Conservation (phyloP, 202 grass and related monocot species). For the Setaria viridis region DNA sequence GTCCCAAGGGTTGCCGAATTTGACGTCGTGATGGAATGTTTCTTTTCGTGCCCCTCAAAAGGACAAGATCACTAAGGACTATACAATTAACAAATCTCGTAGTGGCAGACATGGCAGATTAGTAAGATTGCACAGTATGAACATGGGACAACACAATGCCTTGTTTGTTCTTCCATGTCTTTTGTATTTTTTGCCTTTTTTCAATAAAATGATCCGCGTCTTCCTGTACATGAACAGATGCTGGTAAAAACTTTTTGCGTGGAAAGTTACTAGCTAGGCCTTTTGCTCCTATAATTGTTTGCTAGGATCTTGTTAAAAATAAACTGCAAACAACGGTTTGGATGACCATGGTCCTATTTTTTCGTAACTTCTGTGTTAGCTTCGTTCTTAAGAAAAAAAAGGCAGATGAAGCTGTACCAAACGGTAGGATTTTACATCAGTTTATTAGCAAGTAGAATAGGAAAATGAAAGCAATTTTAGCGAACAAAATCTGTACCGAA, state of each 20-base stretch:
- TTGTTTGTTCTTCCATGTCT: background rate
- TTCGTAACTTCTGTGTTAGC: background rate
- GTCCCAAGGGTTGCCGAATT: background rate
- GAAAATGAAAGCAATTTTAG: background rate
- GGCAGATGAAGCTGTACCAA: background rate
- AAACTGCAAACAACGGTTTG: background rate
- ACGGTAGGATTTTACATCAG: background rate
- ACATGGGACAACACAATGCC: conserved; percentile 25
- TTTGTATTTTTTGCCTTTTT: background rate
- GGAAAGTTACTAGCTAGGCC: background rate
- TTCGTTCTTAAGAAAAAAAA: background rate
- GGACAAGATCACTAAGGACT: background rate
- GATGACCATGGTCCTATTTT: background rate
- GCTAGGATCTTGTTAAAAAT: background rate
- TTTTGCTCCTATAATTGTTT: background rate
- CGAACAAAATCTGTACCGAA: background rate
- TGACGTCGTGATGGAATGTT: conserved; percentile 3
- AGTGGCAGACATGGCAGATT: conserved; percentile 47
- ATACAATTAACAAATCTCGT: conserved; percentile 23
- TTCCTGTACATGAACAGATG: background rate
- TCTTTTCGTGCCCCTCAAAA: conserved; percentile 37
- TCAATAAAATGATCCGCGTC: background rate
- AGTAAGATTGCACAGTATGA: conserved; percentile 43
- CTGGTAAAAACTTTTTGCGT: no score
- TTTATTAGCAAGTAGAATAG: background rate